These are phyloP conservation scores for Colletotrichum orchidophilum DNA, from an alignment of 2,329 filamentous ascomycete species.

Conservation along the genomic window DNA sequence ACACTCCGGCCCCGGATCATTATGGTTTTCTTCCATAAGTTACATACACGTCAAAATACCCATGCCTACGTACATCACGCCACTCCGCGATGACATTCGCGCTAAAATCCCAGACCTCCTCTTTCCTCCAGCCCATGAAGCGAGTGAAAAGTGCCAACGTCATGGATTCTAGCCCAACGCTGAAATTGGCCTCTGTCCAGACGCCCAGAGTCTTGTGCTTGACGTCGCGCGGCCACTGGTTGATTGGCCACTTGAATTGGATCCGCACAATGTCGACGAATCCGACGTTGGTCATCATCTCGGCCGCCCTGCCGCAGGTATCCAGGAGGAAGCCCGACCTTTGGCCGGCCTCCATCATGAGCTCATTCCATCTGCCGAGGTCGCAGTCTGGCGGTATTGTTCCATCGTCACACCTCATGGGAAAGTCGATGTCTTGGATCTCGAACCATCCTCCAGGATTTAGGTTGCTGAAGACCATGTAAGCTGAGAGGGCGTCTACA, in stretches of 20 bases:
- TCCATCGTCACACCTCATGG: slow-evolving; percentile 42
- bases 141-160: slow-evolving; percentile 41
- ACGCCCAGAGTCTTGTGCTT: slow-evolving; percentile 39
- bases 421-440: slow-evolving; percentile 49
- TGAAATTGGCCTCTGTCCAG: slow-evolving; percentile 38
- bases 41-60: slow-evolving; percentile 36
- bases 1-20: not conserved
- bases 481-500: not conserved
- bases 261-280: slow-evolving; percentile 39
- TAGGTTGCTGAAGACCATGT: slow-evolving; percentile 35
- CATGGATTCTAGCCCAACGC: slow-evolving; percentile 37
- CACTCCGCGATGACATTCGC: slow-evolving; percentile 33
- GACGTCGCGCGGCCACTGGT: slow-evolving; percentile 40
- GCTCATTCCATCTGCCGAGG: slow-evolving; percentile 40
- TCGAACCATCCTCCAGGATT: slow-evolving; percentile 49
- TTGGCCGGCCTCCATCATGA: slow-evolving; percentile 42
- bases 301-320: slow-evolving; percentile 40
- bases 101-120: slow-evolving; percentile 39
- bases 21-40: slow-evolving; percentile 34
- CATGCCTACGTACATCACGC: slow-evolving; percentile 32
- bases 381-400: slow-evolving; percentile 38
- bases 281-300: slow-evolving; percentile 38
- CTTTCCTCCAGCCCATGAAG: slow-evolving; percentile 39
- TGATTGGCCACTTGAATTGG: slow-evolving; percentile 40
- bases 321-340: slow-evolving; percentile 40